phyloP scores from a whole-genome alignment of 768 basidiomycete genomes.

The Harrya chromipes region DNA sequence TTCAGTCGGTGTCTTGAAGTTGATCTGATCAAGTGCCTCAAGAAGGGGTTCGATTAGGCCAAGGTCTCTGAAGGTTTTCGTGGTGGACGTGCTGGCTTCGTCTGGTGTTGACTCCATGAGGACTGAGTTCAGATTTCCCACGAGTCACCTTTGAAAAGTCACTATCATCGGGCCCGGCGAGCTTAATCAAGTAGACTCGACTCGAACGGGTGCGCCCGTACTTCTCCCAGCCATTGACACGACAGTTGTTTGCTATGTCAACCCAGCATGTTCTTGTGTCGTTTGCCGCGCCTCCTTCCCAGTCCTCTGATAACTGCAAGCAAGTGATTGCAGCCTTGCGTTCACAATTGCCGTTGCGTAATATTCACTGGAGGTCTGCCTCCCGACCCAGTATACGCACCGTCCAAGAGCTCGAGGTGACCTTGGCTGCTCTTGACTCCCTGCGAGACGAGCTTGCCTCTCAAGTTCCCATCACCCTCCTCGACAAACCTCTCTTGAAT shows the following conservation, averaged over 20 bases:
- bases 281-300: conserved; percentile 58
- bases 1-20: conserved; percentile 83
- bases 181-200: too few species aligned
- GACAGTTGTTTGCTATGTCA: conserved; percentile 26
- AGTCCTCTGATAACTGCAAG: conserved; percentile 70
- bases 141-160: neutral
- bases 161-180: too few species aligned
- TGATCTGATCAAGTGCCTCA: conserved; percentile 75
- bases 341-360: conserved; percentile 80
- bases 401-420: conserved; percentile 84
- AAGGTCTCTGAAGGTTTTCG: conserved; percentile 70
- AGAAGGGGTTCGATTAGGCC: conserved; percentile 90
- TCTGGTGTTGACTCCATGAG: conserved; percentile 58
- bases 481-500: conserved; percentile 87
- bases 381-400: conserved; percentile 73
- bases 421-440: conserved; percentile 63
- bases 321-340: conserved; percentile 62
- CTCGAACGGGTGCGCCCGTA: too few species aligned
- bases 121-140: conserved; percentile 14
- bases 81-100: conserved; percentile 50
- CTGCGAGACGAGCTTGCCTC: conserved; percentile 72
- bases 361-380: conserved; percentile 88
- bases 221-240: too few species aligned
- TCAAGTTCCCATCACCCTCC: conserved; percentile 69
- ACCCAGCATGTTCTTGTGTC: conserved; percentile 61